A percentile compares a stretch with the other conserved stretches of the same genome.
phyloP scores from a whole-genome alignment of 2,329 filamentous ascomycete species.

The Fulvia fulva region DNA sequence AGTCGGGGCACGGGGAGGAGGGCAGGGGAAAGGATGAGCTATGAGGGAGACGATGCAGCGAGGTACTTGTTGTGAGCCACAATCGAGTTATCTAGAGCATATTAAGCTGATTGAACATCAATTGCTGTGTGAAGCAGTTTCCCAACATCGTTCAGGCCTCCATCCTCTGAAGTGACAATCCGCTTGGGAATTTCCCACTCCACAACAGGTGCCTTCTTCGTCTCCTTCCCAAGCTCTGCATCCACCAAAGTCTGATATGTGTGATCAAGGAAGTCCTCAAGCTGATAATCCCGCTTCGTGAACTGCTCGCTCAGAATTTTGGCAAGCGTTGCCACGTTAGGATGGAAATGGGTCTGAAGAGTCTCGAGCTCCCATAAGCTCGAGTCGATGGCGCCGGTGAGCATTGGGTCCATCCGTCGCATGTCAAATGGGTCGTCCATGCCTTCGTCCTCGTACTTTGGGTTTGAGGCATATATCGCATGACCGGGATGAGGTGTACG shows the following conservation, averaged over 20 bases:
- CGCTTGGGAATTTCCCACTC: constrained; percentile 92
- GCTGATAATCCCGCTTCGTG: constrained; percentile 87
- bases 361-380: constrained; percentile 93
- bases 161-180: constrained; percentile 55
- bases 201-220: constrained; percentile 82
- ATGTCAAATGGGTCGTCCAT: constrained; percentile 74
- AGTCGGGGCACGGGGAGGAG: constrained; percentile 33
- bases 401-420: constrained; percentile 74
- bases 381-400: constrained; percentile 83
- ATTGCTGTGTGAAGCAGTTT: constrained; percentile 26
- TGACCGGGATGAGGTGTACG: constrained; percentile 47
- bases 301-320: constrained; percentile 96
- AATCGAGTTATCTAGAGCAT: background rate
- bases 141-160: constrained; percentile 27
- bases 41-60: constrained; percentile 4
- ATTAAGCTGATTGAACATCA: constrained; percentile 6
- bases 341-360: constrained; percentile 89
- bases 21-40: constrained; percentile 25
- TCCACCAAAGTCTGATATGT: constrained; percentile 85
- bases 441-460: constrained; percentile 50
- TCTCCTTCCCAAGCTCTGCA: constrained; percentile 73
- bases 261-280: constrained; percentile 97
- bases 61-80: background rate
- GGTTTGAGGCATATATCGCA: constrained; percentile 25
- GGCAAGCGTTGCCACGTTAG: constrained; percentile 89